These are phyloP conservation scores for Diplocarpon rosae DNA, from an alignment of 2,329 filamentous ascomycete genomes.

Conservation along the genomic window DNA sequence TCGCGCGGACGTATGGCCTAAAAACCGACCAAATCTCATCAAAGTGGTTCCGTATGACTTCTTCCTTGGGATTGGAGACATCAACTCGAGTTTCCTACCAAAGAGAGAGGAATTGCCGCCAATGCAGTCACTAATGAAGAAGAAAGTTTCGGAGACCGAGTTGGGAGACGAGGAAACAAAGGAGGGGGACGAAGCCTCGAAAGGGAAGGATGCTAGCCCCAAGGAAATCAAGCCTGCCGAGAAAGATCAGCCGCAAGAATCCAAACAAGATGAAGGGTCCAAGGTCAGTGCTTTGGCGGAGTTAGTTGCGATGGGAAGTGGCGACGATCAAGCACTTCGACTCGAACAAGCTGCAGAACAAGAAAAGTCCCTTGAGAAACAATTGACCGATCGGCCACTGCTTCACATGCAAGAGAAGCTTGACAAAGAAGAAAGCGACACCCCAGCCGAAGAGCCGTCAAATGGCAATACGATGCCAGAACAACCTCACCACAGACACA, in stretches of 20 bases:
- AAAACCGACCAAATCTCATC: constrained; percentile 84
- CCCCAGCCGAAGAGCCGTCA: constrained; percentile 26
- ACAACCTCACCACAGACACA: constrained; percentile 44
- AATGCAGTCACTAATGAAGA: constrained; percentile 15
- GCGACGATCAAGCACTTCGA: constrained; percentile 55
- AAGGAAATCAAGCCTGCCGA: constrained; percentile 30
- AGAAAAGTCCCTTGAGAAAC: constrained; percentile 76
- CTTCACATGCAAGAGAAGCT: constrained; percentile 87
- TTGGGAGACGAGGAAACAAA: constrained; percentile 3
- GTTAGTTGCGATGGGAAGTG: constrained; percentile 63
- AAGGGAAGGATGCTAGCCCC: neutral
- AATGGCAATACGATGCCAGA: constrained; percentile 29
- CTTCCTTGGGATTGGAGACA: constrained; percentile 95
- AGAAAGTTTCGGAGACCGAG: constrained; percentile 12
- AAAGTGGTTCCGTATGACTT: constrained; percentile 95
- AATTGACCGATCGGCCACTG: constrained; percentile 78
- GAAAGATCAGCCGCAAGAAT: constrained; percentile 19
- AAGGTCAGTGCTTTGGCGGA: constrained; percentile 50
- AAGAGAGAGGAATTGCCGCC: constrained; percentile 50
- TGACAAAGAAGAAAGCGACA: constrained; percentile 57
- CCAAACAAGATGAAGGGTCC: constrained; percentile 6
- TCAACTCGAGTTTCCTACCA: constrained; percentile 93
- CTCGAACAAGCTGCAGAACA: constrained; percentile 75
- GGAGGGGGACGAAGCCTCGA: neutral
- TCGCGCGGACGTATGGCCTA: constrained; percentile 86